Percentiles rank a stretch among this genome's conserved stretches.
Evolutionary conservation across 2,329 filamentous ascomycete species (phyloP).

Genomic region (Trichoderma pleuroti): DNA sequence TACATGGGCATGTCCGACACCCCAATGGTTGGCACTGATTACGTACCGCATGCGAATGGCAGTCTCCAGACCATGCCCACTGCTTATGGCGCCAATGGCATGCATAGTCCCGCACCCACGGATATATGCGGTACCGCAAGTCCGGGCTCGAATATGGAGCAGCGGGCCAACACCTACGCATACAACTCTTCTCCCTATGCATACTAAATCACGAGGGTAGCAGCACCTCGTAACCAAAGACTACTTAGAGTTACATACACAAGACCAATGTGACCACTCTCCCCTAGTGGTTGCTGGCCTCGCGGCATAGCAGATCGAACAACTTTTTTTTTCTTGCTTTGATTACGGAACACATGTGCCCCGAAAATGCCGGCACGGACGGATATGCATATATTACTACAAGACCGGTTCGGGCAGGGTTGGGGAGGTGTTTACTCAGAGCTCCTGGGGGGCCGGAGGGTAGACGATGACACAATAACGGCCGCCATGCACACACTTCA

Average conservation of each 20-base stretch:
- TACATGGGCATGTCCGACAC: slow-evolving; percentile 17
- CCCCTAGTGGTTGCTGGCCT: not conserved
- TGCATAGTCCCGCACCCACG: slow-evolving; percentile 19
- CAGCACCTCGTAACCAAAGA: not conserved
- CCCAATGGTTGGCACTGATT: slow-evolving; percentile 17
- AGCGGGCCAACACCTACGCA: slow-evolving; percentile 13
- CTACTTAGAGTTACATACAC: not conserved
- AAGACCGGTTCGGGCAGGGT: not conserved
- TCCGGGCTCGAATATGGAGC: slow-evolving; percentile 11
- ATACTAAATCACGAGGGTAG: slow-evolving; percentile 16
- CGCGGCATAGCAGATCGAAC: not conserved
- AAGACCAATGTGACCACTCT: slow-evolving; percentile 2
- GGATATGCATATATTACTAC: slow-evolving; percentile 3
- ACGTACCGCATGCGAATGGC: slow-evolving; percentile 9
- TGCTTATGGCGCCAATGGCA: slow-evolving; percentile 12
- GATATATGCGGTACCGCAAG: slow-evolving; percentile 17
- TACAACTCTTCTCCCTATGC: slow-evolving; percentile 19
- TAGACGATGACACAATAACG: slow-evolving; percentile 14
- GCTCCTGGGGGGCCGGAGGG: not conserved
- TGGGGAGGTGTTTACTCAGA: not conserved
- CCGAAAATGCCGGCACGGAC: not conserved
- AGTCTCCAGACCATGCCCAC: slow-evolving; percentile 2
- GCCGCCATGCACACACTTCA: not conserved
- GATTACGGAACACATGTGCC: not conserved
- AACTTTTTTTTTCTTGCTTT: not conserved